These are phyloP conservation scores for Penicillium sp. DNA, from an alignment of 2,329 filamentous ascomycete species.

Conservation along the genomic window DNA sequence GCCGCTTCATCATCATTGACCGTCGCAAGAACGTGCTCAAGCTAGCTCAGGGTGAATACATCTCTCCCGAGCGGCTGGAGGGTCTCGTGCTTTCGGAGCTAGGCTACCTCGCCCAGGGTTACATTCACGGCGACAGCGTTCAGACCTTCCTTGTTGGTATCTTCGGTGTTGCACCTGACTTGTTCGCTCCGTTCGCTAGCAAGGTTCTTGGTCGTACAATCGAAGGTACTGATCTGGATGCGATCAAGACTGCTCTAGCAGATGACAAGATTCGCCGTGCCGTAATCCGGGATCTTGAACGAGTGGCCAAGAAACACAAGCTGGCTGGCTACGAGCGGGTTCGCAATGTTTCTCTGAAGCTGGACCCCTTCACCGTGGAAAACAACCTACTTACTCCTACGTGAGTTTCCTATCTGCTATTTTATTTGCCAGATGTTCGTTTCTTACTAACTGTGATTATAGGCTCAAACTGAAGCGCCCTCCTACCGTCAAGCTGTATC, in stretches of 20 bases:
- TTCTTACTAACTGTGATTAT: conserved; percentile 19
- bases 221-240: conserved; percentile 62
- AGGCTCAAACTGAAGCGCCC: conserved; percentile 73
- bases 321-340: conserved; percentile 91
- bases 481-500: conserved; percentile 63
- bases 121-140: conserved; percentile 85
- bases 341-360: conserved; percentile 67
- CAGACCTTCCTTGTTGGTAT: conserved; percentile 81
- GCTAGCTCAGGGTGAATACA: conserved; percentile 95
- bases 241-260: conserved; percentile 64
- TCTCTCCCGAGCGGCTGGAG: conserved; percentile 95
- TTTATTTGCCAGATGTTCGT: background rate
- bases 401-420: conserved; percentile 30
- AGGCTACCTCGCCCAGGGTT: conserved; percentile 74
- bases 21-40: conserved; percentile 99
- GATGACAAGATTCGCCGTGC: conserved; percentile 72
- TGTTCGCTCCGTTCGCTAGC: conserved; percentile 78
- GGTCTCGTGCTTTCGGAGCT: conserved; percentile 86
- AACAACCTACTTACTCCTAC: conserved; percentile 71
- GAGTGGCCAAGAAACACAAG: conserved; percentile 76
- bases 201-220: conserved; percentile 72
- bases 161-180: conserved; percentile 82
- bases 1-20: conserved; percentile 90
- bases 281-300: conserved; percentile 75
- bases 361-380: conserved; percentile 91